Conservation (phyloP, 805 yeast species). For the Maudiozyma pseudohumilis region DNA sequence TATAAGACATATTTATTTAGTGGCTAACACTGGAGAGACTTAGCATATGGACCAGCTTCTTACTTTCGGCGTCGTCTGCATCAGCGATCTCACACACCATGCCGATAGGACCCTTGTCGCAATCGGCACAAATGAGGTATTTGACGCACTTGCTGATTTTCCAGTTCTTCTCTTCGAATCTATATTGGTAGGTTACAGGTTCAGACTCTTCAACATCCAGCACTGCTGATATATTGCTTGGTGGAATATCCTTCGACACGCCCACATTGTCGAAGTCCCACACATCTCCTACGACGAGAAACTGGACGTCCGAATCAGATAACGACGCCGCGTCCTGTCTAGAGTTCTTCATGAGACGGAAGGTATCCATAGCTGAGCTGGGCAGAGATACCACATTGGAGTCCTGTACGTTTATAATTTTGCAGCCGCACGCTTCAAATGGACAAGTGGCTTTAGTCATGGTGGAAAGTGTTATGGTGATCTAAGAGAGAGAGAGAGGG, state of each 20-base stretch:
- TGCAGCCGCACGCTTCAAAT: conserved; percentile 17
- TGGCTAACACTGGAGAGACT: conserved; percentile 36
- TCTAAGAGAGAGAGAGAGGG: no score
- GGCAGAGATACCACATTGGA: conserved; percentile 8
- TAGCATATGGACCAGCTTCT: conserved; percentile 34
- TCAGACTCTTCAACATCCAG: background rate
- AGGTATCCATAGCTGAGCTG: conserved; percentile 7
- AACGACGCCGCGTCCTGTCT: background rate
- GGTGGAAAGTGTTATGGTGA: no score
- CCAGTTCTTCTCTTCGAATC: conserved; percentile 15
- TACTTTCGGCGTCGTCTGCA: conserved; percentile 8
- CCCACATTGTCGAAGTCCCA: conserved; percentile 80
- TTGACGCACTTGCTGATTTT: conserved; percentile 36
- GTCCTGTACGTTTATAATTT: conserved; percentile 11
- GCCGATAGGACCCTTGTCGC: conserved; percentile 73
- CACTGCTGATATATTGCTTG: conserved; percentile 2
- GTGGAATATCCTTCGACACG: conserved; percentile 41
- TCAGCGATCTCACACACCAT: conserved; percentile 38
- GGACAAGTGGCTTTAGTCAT: conserved; percentile 20
- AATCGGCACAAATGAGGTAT: conserved; percentile 59
- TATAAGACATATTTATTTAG: no score
- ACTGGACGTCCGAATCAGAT: conserved; percentile 14
- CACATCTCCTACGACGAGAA: conserved; percentile 43
- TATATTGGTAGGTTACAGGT: conserved; percentile 8
- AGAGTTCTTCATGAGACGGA: conserved; percentile 16